Base-by-base conservation (phyloP, 768 basidiomycete genomes). In the Tephrocybe sp. region DNA sequence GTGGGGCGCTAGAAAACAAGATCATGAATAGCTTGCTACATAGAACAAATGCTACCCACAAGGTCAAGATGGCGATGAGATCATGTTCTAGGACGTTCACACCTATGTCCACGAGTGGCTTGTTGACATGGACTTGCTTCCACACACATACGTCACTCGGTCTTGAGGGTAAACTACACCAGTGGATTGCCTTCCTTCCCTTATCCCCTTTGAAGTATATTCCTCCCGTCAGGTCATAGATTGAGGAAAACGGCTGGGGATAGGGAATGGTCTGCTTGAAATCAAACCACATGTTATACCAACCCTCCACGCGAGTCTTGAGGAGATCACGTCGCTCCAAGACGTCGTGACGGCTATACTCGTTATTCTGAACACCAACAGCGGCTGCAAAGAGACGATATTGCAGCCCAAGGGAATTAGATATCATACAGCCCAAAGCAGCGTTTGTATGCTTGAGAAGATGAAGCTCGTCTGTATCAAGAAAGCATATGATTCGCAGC, bases 61-160 rank as follows among this genome's bases (percentile, higher is more conserved):
- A 65, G 9, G 72, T 73, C 36, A 77, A 54, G 36, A 74, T 49
- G 4, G 65, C 73, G 16, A 76, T 61, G 22, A 77, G 57, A 56
- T 77, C 70, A 41, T 76, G 74, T 49, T 76, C 74, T 24, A 68
- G 64, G 3, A 75, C 56, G 24, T 68, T 64, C 23, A 76, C 54
- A 6, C 73, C 74, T 49, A 77, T 68, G 50, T 76, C 75, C 18
- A 77, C 61, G 39, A 75, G 63, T 12, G 51, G 57, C 4, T 62
- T 57, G 4, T 62, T 55, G 13, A 67, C 50, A 18, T 53, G 31
- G 11, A 74, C 57, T 25, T 19, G 49, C 33, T 52, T 62, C 70
- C 71, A 73, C n/a, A 48, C 42, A 1, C 57, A 23, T 7, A 55
- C 47, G 23, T 70, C 63, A 10, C 50, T 54, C 3, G 56, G 47